Evolutionary conservation across 2,329 filamentous ascomycete species (phyloP), one percentile per base, ranked within the genome.

Genomic region (Sclerotiophoma versabilis): DNA sequence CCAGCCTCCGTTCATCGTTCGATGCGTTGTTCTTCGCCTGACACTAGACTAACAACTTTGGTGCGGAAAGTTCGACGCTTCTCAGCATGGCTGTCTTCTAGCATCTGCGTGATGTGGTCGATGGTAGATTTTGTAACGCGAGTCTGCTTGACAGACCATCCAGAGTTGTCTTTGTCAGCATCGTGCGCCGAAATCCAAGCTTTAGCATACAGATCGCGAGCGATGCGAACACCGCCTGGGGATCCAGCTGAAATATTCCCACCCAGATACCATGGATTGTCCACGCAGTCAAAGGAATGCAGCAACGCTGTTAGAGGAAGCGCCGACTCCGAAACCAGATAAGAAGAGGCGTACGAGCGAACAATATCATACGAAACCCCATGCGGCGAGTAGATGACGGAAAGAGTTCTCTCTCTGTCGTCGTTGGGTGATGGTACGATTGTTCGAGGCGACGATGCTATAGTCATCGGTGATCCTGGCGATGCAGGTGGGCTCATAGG

Each of bases 321-420:
- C 0, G 86, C 84, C 1, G 82, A 78, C 63, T 84, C 79, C 1
- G 76, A 69, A 2, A 84, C 75, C 3, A 89, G 82, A 64, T 88
- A 83, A 0, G 80, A 79, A 2, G 81, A 79, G 5, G 81, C 79
- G 65, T 87, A 90, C 6, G 82, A 75, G 25, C 78, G 74, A 9
- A 90, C 75, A 19, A 80, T 75, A 5, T 78, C 68, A 62, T 83
- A 84, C 0, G 80, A 76, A 32, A 86, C 82, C 11, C 87, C 87
- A 64, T 89, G 86, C 0, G 87, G 87, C 0, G 85, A 85, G 71
- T 86, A 90, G 42, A 90, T 75, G 34, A 89, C 73, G 0, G 85
- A 88, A 17, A 89, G 69, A 2, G 84, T 81, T 60, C 74, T 71
- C 63, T 74, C 69, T 57, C 68, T 64, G 69, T 73, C 66, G 26